Conservation (phyloP, 768 basidiomycete genomes). For the Strobilomyces confusus region DNA sequence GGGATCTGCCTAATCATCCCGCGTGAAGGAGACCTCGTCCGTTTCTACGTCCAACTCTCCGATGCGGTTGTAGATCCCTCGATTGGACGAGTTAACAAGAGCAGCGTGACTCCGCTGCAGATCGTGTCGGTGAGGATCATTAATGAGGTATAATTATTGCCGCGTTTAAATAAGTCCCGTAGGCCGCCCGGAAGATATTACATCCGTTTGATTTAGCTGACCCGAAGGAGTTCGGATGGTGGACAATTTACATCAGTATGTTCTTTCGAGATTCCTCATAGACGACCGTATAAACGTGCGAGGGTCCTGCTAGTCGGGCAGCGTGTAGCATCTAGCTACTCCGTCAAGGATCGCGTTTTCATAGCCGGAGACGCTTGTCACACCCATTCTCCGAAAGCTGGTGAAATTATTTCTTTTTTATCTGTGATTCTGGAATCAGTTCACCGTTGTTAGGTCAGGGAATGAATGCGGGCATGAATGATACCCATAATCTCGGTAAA, state of each 20-base stretch:
- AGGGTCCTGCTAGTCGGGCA: slow-evolving; percentile 52
- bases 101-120: slow-evolving; percentile 42
- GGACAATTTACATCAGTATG: slow-evolving; percentile 70
- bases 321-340: slow-evolving; percentile 48
- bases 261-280: background rate
- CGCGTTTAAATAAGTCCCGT: background rate
- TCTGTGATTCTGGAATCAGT: background rate
- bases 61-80: slow-evolving; percentile 22
- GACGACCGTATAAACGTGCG: background rate
- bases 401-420: slow-evolving; percentile 27
- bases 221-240: slow-evolving; percentile 53
- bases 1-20: background rate
- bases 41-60: background rate
- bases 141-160: too few species aligned
- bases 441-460: slow-evolving; percentile 29
- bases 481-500: slow-evolving; percentile 63
- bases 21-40: background rate
- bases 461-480: slow-evolving; percentile 76
- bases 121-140: slow-evolving; percentile 44
- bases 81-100: slow-evolving; percentile 52
- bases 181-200: slow-evolving; percentile 55
- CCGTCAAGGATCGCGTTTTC: slow-evolving; percentile 59
- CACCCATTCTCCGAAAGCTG: slow-evolving; percentile 64
- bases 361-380: slow-evolving; percentile 77
- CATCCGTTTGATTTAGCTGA: slow-evolving; percentile 47